Conservation (phyloP, 345 rosid species). For the Citrus medica region DNA sequence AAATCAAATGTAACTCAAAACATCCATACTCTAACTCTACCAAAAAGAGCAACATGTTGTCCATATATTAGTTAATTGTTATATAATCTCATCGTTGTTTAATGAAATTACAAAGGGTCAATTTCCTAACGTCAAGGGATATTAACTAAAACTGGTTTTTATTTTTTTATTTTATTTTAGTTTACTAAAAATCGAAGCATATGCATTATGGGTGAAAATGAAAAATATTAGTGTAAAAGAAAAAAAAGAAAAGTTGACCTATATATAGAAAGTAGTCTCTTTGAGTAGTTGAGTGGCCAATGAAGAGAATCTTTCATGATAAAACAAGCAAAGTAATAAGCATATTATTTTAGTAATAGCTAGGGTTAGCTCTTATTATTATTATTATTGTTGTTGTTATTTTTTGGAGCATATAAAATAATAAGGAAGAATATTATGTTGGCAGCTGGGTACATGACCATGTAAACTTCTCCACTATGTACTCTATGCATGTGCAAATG, state of each 20-base stretch:
- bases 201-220: background rate
- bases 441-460: conserved; percentile 15
- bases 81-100: background rate
- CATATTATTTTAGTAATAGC: background rate
- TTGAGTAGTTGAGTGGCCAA: conserved; percentile 15
- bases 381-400: background rate
- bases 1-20: too few species aligned
- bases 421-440: background rate
- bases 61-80: background rate
- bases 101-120: background rate
- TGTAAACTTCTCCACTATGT: conserved; percentile 13
- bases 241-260: background rate
- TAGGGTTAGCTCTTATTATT: too few species aligned
- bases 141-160: background rate
- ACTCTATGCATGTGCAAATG: conserved; percentile 22
- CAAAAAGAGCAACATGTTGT: too few species aligned
- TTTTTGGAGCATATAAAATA: background rate
- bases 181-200: background rate
- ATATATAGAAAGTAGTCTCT: background rate
- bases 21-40: too few species aligned
- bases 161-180: background rate
- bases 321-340: conserved; percentile 7
- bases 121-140: background rate
- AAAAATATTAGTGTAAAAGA: background rate
- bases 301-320: background rate